These are phyloP conservation scores for Puccinia triticina DNA, from an alignment of 1,284 basidiomycete genomes.

Conservation along the genomic window DNA sequence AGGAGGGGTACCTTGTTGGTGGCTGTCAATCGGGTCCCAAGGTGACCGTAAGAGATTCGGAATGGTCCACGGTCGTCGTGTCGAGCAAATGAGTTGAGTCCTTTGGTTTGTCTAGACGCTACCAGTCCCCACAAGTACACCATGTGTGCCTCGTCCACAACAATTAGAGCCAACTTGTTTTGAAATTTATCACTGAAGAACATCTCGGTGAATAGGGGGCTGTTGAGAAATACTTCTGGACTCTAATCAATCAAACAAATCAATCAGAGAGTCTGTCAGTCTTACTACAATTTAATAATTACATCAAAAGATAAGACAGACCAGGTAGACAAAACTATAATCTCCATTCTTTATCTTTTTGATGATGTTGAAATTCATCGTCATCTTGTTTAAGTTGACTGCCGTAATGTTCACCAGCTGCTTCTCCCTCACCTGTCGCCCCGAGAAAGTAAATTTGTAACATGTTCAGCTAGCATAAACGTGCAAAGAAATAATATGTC, in stretches of 20 bases:
- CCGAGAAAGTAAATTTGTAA: too few species aligned
- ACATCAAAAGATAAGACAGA: too few species aligned
- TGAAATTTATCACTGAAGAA: constrained; percentile 12
- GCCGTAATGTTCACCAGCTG: neutral
- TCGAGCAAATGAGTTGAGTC: neutral
- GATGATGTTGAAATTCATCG: neutral
- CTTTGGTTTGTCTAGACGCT: neutral
- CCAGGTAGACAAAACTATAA: constrained; percentile 8
- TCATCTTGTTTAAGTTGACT: neutral
- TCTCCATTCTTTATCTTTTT: neutral
- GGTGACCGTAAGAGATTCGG: neutral
- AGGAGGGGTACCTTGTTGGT: constrained; percentile 3
- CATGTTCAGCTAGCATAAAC: too few species aligned
- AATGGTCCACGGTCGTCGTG: neutral
- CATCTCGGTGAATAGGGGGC: neutral
- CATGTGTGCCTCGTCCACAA: constrained; percentile 29
- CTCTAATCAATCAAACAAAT: neutral
- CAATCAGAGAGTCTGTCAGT: neutral
- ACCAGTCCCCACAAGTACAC: constrained; percentile 16
- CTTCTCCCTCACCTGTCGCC: neutral
- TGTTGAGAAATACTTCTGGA: constrained; percentile 30
- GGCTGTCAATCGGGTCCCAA: neutral
- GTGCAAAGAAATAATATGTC: too few species aligned
- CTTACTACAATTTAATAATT: too few species aligned
- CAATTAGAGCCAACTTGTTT: neutral